Evolutionary conservation across 2,329 filamentous ascomycete genomes (phyloP).

Genomic region (Beauveria scarabaeidicola): DNA sequence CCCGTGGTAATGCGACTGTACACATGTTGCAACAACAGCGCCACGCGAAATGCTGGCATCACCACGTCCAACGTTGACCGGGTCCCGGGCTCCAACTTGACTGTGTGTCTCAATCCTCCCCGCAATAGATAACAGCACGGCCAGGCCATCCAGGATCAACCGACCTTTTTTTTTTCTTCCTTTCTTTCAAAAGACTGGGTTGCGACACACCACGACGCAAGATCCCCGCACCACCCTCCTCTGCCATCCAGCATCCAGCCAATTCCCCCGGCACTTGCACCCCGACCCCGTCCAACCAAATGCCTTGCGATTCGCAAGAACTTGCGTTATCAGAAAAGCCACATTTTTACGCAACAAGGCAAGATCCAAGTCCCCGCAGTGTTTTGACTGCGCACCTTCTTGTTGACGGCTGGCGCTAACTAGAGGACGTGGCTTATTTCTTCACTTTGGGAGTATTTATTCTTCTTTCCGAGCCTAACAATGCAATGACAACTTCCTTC

Average conservation of each 20-base stretch:
- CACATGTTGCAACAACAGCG: no score
- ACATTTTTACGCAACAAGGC: background rate
- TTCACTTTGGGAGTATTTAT: no score
- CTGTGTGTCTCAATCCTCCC: background rate
- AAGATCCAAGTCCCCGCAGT: background rate
- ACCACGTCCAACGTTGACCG: no score
- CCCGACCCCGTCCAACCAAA: background rate
- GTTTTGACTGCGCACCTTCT: background rate
- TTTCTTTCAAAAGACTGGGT: no score
- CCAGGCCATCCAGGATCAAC: no score
- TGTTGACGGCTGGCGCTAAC: background rate
- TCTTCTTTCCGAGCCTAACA: no score
- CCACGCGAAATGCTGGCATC: no score
- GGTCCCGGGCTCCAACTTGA: no score
- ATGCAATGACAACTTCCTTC: no score
- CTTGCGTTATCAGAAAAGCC: background rate
- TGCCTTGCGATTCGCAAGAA: background rate
- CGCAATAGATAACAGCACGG: background rate
- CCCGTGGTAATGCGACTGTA: no score
- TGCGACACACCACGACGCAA: conserved; percentile 4
- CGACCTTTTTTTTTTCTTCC: no score
- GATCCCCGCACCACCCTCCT: background rate
- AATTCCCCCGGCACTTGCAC: background rate
- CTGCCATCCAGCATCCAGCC: background rate
- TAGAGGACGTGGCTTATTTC: background rate